Evolutionary conservation across 192 early-diverging fungal genomes (phyloP).

Genomic region (Spizellomyces sp.): DNA sequence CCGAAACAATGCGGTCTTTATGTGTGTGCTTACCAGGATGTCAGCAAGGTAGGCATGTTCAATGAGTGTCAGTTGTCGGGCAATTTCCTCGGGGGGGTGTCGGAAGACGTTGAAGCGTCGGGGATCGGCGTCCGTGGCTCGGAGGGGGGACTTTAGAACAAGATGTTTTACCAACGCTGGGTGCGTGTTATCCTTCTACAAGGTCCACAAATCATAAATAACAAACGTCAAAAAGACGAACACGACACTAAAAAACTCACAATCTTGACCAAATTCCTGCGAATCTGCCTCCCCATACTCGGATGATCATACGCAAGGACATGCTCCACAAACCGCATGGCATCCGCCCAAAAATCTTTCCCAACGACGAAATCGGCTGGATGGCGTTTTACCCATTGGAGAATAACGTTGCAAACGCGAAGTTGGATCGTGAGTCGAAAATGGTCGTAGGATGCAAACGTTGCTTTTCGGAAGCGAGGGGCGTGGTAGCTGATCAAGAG

Average conservation of each 20-base stretch:
- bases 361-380: slow-evolving; percentile 32
- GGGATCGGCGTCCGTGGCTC: slow-evolving; percentile 12
- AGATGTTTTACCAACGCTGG: slow-evolving; percentile 23
- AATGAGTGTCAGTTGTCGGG: slow-evolving; percentile 43
- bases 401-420: slow-evolving; percentile 40
- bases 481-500: slow-evolving; percentile 18
- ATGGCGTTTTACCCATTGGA: slow-evolving; percentile 45
- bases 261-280: slow-evolving; percentile 38
- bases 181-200: slow-evolving; percentile 13
- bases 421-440: slow-evolving; percentile 39
- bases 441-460: slow-evolving; percentile 36
- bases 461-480: slow-evolving; percentile 13
- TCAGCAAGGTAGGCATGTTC: slow-evolving; percentile 31
- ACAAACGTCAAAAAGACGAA: neutral
- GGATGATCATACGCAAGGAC: slow-evolving; percentile 39
- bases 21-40: slow-evolving; percentile 24
- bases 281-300: slow-evolving; percentile 35
- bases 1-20: no score
- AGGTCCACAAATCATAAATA: neutral
- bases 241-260: neutral
- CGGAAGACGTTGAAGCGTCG: slow-evolving; percentile 23
- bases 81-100: slow-evolving; percentile 37
- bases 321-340: slow-evolving; percentile 33
- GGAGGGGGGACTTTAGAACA: slow-evolving; percentile 4
- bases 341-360: slow-evolving; percentile 16